Percentiles rank a stretch among this genome's conserved stretches.
These are phyloP conservation scores for Talaromyces wortmannii DNA, from an alignment of 495 filamentous ascomycete species.

Conservation along the genomic window DNA sequence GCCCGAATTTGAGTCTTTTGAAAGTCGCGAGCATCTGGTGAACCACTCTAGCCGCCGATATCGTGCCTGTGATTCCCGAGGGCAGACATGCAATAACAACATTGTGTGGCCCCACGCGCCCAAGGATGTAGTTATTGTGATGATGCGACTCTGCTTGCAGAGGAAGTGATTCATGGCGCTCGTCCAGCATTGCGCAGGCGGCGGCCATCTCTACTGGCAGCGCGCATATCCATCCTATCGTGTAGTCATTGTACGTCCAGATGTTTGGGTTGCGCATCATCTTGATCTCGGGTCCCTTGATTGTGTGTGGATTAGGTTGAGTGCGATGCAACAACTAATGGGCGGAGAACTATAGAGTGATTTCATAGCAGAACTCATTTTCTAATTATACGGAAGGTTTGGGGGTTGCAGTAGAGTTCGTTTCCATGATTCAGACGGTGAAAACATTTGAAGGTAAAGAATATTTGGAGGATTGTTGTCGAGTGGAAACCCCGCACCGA, in stretches of 20 bases:
- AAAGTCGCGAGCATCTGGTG: slow-evolving; percentile 34
- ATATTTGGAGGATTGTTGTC: too few species aligned
- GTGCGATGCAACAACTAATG: too few species aligned
- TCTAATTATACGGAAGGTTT: too few species aligned
- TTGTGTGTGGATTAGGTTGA: too few species aligned
- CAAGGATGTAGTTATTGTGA: slow-evolving; percentile 32
- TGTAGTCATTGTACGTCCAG: slow-evolving; percentile 17
- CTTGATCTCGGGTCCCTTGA: too few species aligned
- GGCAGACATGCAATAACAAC: slow-evolving; percentile 29
- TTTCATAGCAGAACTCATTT: too few species aligned
- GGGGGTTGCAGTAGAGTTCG: too few species aligned
- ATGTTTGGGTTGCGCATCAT: too few species aligned
- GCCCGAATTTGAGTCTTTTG: slow-evolving; percentile 24
- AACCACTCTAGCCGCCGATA: slow-evolving; percentile 27
- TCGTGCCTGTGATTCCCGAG: slow-evolving; percentile 34
- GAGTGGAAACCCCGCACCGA: too few species aligned
- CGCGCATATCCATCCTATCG: slow-evolving; percentile 45
- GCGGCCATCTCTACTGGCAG: slow-evolving; percentile 36
- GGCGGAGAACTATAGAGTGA: too few species aligned
- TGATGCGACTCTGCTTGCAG: slow-evolving; percentile 14
- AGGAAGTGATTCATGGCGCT: slow-evolving; percentile 23
- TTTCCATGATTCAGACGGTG: too few species aligned
- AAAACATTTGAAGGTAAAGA: too few species aligned
- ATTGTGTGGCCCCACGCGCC: slow-evolving; percentile 35
- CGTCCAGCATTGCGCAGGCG: slow-evolving; percentile 38